Evolutionary conservation across 1,139 yeast species (phyloP), one percentile per base, ranked within the genome.

Genomic region (Insectozyma bohioensis): DNA sequence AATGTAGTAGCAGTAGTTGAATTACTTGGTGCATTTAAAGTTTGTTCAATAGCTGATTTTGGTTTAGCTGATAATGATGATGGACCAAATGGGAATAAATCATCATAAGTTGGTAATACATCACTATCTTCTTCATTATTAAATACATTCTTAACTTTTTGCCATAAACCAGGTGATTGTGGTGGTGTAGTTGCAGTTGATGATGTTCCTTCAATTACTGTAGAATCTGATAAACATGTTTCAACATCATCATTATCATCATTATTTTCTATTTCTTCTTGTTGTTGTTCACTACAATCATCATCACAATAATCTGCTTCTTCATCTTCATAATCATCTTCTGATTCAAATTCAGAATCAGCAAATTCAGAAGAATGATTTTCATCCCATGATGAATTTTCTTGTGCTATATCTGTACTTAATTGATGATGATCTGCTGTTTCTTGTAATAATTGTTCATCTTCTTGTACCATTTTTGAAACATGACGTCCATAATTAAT

Each of bases 81-180:
- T 24, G 67, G 63, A 2, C 78, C 81, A 37, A 72, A 67, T 11
- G 96, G 96, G 68, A 80, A 87, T 33, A 87, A 70, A 43, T 87
- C 96, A 43, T 85, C 90, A 49, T 87, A 87, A 22, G 80, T 72
- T 9, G 95, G 95, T 39, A 82, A 67, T 24, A 73, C 76, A 19
- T 59, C 69, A 28, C 54, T 58, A 14, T 48, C 51, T 14, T 34
- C 42, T 19, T 52, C 57, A 29, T 57, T 57, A 39, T 68, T 67
- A 48, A 80, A 74, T 4, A 78, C 85, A 38, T 71, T 75, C 54
- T 76, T 72, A 54, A 80, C 76, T 48, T 76, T 79, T 43, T 72
- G 75, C 85, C 87, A 80, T 37, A 80, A 54, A 2, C 76, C 72
- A 14, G 43, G 39, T 3, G 41, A 34, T 17, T 36, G 21, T 9